Evolutionary conservation across 139 green algal genomes (phyloP), one percentile per base, ranked within the genome.

Genomic region (Edaphochlamys debaryana): DNA sequence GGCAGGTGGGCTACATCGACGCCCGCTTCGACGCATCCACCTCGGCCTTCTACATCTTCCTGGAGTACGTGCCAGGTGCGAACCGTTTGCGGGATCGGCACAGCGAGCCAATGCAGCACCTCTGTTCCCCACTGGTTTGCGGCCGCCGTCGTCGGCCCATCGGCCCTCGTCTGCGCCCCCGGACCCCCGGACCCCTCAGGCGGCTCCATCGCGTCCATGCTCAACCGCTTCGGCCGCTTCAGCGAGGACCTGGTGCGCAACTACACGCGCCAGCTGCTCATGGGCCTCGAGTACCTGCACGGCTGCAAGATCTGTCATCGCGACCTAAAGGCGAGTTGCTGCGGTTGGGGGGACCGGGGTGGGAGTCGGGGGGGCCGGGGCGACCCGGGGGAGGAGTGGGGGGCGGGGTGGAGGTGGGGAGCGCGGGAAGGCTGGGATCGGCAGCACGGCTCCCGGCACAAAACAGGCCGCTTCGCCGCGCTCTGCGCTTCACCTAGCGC

Each of bases 281-380:
- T 87, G 38, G 97, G 96, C 22, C 89, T 99, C 66, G 93, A 94
- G 79, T 99, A 98, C 92, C 92, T 99, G 79, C 97, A 99, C 84
- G 58, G 71, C 54, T 52, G 67, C 62, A 84, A 66, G 66, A 85
- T 88, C 42, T 75, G 85, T 50, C 83, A 88, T 67, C 40, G 68
- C 40, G 77, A 83, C 77, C 77, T 83, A 63, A 83, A 83, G 75
- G 75, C 71, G 74, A 1, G 74, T n/a, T n/a, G n/a, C 6, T 4
- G 50, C 8, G 50, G 50, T 19, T 19, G 41, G 5, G 9, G 0
- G 29, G n/a, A 20, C 4, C 17, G n/a, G 29, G 45, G 29, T 0
- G 42, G 45, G 45, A 37, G 45, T 15, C 9, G 30, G 5, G 30
- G 45, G 45, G 45, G 32, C 6, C 42, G n/a, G 11, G 37, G 40